phyloP scores from a whole-genome alignment of 495 filamentous ascomycete species.

The Xylaria curta region DNA sequence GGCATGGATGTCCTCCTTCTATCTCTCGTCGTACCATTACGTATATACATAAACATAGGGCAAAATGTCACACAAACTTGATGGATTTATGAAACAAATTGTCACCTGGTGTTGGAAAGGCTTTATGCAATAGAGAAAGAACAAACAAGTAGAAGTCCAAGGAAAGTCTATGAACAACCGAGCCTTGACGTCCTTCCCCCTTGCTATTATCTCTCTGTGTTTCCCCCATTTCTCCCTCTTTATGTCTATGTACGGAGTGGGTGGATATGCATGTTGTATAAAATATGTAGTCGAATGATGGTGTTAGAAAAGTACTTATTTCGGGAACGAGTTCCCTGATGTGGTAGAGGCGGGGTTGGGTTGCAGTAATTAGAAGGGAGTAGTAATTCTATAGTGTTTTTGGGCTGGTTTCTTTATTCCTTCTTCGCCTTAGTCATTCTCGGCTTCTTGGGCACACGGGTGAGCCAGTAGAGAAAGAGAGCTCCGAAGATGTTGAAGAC shows the following conservation, averaged over 20 bases:
- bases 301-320: not conserved
- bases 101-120: not conserved
- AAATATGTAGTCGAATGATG: not conserved
- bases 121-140: not conserved
- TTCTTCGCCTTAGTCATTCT: conserved; percentile 52
- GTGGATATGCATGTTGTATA: conserved; percentile 7
- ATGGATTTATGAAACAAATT: not conserved
- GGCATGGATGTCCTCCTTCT: not conserved
- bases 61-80: not conserved
- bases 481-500: conserved; percentile 80
- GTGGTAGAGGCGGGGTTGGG: not conserved
- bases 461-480: conserved; percentile 78
- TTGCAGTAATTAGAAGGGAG: not conserved
- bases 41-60: conserved; percentile 1
- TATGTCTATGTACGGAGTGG: conserved; percentile 2
- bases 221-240: not conserved
- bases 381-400: not conserved
- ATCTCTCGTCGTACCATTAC: conserved; percentile 4
- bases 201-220: not conserved
- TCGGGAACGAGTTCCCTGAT: not conserved
- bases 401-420: conserved; percentile 28
- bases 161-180: not conserved
- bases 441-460: conserved; percentile 72
- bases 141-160: not conserved
- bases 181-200: not conserved